A percentile compares a stretch with the other conserved stretches of the same genome.
phyloP scores from a whole-genome alignment of 2,329 filamentous ascomycete genomes.

The Xylaria sp. region DNA sequence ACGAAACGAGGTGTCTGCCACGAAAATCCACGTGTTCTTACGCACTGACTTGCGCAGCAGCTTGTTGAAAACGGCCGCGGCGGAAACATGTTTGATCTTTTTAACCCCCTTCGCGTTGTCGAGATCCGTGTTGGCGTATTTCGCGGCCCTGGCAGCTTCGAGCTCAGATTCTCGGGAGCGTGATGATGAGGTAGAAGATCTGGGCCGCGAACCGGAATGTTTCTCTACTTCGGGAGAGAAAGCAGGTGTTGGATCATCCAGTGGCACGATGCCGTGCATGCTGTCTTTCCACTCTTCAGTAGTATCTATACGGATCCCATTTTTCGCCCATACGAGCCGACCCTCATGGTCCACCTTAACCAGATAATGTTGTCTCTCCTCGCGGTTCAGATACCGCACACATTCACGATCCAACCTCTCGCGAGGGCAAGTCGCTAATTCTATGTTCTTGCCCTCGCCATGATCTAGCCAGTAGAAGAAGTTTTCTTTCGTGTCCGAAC shows the following conservation, averaged over 20 bases:
- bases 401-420: constrained; percentile 79
- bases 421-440: constrained; percentile 77
- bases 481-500: constrained; percentile 79
- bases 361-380: constrained; percentile 84
- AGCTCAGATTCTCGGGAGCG: constrained; percentile 56
- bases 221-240: constrained; percentile 54
- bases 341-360: constrained; percentile 80
- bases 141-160: constrained; percentile 69
- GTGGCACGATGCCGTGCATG: constrained; percentile 75
- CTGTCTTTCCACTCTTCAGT: constrained; percentile 81
- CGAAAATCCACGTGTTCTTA: constrained; percentile 95
- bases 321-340: constrained; percentile 87
- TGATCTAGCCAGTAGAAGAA: constrained; percentile 95
- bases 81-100: constrained; percentile 70
- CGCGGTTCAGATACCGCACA: constrained; percentile 83
- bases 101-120: constrained; percentile 67
- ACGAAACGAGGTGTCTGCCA: constrained; percentile 84
- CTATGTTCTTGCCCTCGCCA: constrained; percentile 76
- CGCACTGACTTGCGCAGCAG: constrained; percentile 80
- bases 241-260: constrained; percentile 67
- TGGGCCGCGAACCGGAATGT: constrained; percentile 22
- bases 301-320: constrained; percentile 80
- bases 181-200: constrained; percentile 46
- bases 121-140: constrained; percentile 72
- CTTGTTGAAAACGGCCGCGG: constrained; percentile 79